Base-by-base conservation (phyloP, 2,329 filamentous ascomycete genomes). In the Cordyceps javanica region DNA sequence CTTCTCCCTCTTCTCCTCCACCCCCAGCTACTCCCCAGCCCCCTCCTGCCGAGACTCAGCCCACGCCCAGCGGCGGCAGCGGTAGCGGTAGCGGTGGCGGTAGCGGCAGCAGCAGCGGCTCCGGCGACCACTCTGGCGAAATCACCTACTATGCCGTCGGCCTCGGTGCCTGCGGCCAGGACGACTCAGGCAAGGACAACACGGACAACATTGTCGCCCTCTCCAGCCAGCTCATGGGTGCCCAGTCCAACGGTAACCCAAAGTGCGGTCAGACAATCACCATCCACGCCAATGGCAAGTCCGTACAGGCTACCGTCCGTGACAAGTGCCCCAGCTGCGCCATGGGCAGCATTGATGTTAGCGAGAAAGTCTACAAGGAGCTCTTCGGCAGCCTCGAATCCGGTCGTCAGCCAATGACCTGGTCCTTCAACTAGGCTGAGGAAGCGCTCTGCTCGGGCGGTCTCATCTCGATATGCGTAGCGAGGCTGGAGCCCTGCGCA, bases 311-410 rank as follows among this genome's bases (percentile, higher is more conserved):
- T 60, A 79, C 65, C 3, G 82, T 92, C 60, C 80, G 80, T 54
- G 90, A 94, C 76, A 90, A 89, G 75, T 94, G 90, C 78, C 81
- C 82, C 73, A 86, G 86, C 64, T 94, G 90, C 70, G 66, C 53
- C 50, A 54, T 65, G 34, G 62, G 69, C 41, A 75, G 78, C 65
- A 81, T 91, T 50, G 88, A 91, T 66, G 77, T 87, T 63, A 82
- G 80, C 62, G 71, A 76, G 60, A 76, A 78, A 64, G 72, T 80
- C 60, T 88, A 85, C 71, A 62, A 65, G n/a, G 73, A 77, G 21
- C 74, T 89, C 55, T 79, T 74, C 51, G 77, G 72, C 57, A 67
- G 71, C 26, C 69, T 79, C n/a, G 71, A 63, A 23, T 65, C 69
- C 34, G 81, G 81, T 28, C 75, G 78, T 56, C 64, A 64, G 32